These are phyloP conservation scores for Sutorius australiensis DNA, from an alignment of 768 basidiomycete species.

Conservation along the genomic window DNA sequence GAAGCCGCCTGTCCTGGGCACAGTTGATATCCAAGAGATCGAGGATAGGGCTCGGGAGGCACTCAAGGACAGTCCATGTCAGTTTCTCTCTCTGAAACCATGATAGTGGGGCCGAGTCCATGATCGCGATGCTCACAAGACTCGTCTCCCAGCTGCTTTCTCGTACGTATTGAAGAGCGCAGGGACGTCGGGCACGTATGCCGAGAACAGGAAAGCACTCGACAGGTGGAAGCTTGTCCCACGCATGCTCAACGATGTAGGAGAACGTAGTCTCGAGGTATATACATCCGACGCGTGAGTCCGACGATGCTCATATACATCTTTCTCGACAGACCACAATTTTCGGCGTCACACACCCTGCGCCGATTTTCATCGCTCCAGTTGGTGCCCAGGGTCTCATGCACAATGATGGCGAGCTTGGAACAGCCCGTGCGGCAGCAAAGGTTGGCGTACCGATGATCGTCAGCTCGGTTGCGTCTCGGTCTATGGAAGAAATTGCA, in stretches of 20 bases:
- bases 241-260: constrained; percentile 51
- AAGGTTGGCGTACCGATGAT: constrained; percentile 43
- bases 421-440: constrained; percentile 41
- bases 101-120: neutral
- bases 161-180: constrained; percentile 69
- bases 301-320: neutral
- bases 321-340: constrained; percentile 49
- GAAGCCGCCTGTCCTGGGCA: constrained; percentile 40
- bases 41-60: constrained; percentile 60
- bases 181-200: constrained; percentile 60
- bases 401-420: constrained; percentile 41
- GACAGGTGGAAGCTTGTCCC: constrained; percentile 55
- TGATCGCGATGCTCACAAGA: neutral
- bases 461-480: constrained; percentile 32
- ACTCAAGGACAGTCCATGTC: constrained; percentile 54
- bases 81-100: constrained; percentile 4
- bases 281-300: neutral
- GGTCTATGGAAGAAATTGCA: constrained; percentile 49
- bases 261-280: constrained; percentile 49
- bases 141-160: constrained; percentile 48
- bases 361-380: constrained; percentile 52
- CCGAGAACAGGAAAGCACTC: constrained; percentile 58
- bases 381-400: constrained; percentile 55
- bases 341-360: constrained; percentile 42
- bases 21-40: constrained; percentile 59